A percentile compares a stretch with the other conserved stretches of the same genome.
These are phyloP conservation scores for Calendula officinalis DNA, from an alignment of 129 eudicot genomes.

Conservation along the genomic window DNA sequence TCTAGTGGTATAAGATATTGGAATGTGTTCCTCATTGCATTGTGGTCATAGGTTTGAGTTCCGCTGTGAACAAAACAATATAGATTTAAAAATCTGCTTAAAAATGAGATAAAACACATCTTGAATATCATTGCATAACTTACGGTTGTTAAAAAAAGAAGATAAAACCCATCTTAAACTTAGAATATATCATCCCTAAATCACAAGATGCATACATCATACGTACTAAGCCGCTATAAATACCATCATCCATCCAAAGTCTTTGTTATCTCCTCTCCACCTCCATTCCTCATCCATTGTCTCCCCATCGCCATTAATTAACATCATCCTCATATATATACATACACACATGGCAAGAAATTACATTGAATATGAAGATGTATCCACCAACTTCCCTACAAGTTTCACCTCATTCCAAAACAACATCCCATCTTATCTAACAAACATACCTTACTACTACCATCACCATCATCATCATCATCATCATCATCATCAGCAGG, in stretches of 20 bases:
- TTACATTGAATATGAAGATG: slow-evolving; percentile 34
- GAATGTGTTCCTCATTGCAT: too few species aligned
- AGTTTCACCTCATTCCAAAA: slow-evolving; percentile 31
- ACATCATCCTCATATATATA: slow-evolving; percentile 29
- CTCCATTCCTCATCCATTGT: slow-evolving; percentile 39
- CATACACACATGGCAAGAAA: slow-evolving; percentile 33
- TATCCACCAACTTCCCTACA: slow-evolving; percentile 29
- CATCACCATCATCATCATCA: slow-evolving; percentile 8
- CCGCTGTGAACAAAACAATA: too few species aligned
- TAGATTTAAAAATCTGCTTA: too few species aligned
- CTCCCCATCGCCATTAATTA: slow-evolving; percentile 23
- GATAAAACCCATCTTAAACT: too few species aligned
- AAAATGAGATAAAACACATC: too few species aligned
- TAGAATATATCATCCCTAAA: neutral
- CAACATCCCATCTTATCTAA: slow-evolving; percentile 32
- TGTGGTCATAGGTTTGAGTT: too few species aligned
- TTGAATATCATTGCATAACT: too few species aligned
- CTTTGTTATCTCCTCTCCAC: slow-evolving; percentile 18
- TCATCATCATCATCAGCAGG: slow-evolving; percentile 1
- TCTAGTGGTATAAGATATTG: too few species aligned
- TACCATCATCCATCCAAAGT: slow-evolving; percentile 28
- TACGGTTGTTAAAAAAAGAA: too few species aligned
- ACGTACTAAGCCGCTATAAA: slow-evolving; percentile 21
- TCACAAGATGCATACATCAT: slow-evolving; percentile 44
- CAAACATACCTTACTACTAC: slow-evolving; percentile 34